These are phyloP conservation scores for Beauveria caledonica DNA, from an alignment of 2,329 filamentous ascomycete species.

Conservation along the genomic window DNA sequence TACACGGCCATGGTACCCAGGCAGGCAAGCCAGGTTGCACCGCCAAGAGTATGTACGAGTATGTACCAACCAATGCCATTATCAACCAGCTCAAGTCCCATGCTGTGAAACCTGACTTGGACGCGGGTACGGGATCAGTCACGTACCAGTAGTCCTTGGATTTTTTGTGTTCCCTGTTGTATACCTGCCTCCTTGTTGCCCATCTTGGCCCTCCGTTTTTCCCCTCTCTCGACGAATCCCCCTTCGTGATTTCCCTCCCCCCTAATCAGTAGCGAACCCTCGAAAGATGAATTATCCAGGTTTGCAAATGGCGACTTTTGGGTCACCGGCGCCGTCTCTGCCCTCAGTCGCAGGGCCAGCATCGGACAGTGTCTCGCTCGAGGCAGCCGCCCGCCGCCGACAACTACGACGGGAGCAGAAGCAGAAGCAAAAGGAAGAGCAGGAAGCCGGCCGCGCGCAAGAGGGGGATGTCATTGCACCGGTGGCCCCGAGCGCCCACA, in stretches of 20 bases:
- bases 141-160: too few species aligned
- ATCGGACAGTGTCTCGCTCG: background rate
- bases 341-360: background rate
- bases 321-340: conserved; percentile 1
- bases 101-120: background rate
- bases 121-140: background rate
- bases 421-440: background rate
- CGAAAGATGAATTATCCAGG: conserved; percentile 1
- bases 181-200: background rate
- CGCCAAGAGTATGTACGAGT: too few species aligned
- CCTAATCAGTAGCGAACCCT: background rate
- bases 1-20: conserved; percentile 6
- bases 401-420: background rate
- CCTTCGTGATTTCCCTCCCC: too few species aligned
- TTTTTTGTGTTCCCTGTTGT: background rate
- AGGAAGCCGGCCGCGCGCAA: background rate
- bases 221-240: background rate
- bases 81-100: too few species aligned
- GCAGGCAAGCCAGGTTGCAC: background rate
- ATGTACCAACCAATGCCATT: too few species aligned
- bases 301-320: background rate
- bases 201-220: background rate
- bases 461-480: background rate
- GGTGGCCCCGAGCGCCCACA: background rate
- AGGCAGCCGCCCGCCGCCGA: background rate